Conservation (phyloP, 345 rosid species). For the Salix caprea region DNA sequence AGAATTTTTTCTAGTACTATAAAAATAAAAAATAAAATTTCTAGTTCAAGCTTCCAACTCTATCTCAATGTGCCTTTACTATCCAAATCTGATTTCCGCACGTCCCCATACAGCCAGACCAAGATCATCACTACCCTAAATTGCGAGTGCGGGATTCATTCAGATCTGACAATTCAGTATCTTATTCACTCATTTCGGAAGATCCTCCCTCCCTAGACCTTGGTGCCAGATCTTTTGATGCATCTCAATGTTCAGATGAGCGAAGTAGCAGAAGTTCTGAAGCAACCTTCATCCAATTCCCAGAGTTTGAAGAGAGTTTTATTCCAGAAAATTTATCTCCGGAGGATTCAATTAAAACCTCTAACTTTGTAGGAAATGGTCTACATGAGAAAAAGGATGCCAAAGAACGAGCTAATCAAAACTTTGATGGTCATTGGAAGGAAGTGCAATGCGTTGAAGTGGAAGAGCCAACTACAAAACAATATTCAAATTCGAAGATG, state of each 20-base stretch:
- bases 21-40: not conserved
- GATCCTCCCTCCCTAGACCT: constrained; percentile 31
- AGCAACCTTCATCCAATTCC: constrained; percentile 51
- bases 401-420: constrained; percentile 38
- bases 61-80: constrained; percentile 6
- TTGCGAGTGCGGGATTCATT: constrained; percentile 60
- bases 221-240: constrained; percentile 33
- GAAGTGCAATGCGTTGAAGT: constrained; percentile 56
- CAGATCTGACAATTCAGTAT: constrained; percentile 42
- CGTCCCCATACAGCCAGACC: constrained; percentile 40
- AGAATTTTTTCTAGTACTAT: not conserved
- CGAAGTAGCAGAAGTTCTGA: constrained; percentile 47
- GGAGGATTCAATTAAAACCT: constrained; percentile 22
- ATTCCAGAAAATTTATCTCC: constrained; percentile 30
- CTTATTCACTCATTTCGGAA: constrained; percentile 34
- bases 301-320: constrained; percentile 44
- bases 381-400: constrained; percentile 25
- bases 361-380: constrained; percentile 25
- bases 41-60: constrained; percentile 3
- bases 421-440: constrained; percentile 42
- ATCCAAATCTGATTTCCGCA: not conserved
- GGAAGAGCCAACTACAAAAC: constrained; percentile 34
- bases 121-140: constrained; percentile 57
- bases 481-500: constrained; percentile 23
- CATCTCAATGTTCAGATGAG: constrained; percentile 53